A percentile compares a stretch with the other conserved stretches of the same genome.
Evolutionary conservation across 257 asterid genomes (phyloP).

Genomic region (Prunella vulgaris): DNA sequence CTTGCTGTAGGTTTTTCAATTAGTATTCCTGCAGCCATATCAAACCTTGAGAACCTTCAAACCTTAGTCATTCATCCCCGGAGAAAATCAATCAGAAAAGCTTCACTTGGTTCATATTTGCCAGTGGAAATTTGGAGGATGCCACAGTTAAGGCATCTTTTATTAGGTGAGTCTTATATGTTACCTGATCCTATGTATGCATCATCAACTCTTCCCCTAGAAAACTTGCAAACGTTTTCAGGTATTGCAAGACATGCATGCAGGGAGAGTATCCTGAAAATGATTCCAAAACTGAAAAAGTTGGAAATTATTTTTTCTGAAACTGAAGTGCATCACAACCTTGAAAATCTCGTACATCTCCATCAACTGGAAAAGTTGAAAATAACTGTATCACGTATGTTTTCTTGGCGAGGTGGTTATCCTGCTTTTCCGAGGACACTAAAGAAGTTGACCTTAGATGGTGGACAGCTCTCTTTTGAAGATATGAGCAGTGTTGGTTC

Average conservation of each 20-base stretch:
- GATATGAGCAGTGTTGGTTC: background rate
- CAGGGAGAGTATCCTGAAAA: background rate
- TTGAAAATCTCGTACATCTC: constrained; percentile 9
- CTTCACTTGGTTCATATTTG: background rate
- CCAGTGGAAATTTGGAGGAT: background rate
- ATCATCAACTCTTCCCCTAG: background rate
- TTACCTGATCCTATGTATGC: background rate
- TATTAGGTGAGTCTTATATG: background rate
- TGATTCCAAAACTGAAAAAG: constrained; percentile 12
- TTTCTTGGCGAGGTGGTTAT: background rate
- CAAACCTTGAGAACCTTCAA: constrained; percentile 11
- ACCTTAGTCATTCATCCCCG: background rate
- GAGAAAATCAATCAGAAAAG: no score
- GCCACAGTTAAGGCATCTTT: background rate
- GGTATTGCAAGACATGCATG: background rate
- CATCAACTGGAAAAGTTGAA: constrained; percentile 8
- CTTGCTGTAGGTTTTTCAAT: background rate
- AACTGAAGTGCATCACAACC: background rate
- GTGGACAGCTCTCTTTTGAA: background rate
- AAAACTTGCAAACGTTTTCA: constrained; percentile 13
- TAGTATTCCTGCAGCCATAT: background rate
- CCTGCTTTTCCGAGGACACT: background rate
- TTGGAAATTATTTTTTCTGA: background rate
- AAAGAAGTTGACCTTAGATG: constrained; percentile 13
- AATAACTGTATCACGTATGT: background rate